Percentiles rank a stretch among this genome's conserved stretches.
Evolutionary conservation across 305 asterid species (phyloP).

Genomic region (Fraxinus angustifolia): DNA sequence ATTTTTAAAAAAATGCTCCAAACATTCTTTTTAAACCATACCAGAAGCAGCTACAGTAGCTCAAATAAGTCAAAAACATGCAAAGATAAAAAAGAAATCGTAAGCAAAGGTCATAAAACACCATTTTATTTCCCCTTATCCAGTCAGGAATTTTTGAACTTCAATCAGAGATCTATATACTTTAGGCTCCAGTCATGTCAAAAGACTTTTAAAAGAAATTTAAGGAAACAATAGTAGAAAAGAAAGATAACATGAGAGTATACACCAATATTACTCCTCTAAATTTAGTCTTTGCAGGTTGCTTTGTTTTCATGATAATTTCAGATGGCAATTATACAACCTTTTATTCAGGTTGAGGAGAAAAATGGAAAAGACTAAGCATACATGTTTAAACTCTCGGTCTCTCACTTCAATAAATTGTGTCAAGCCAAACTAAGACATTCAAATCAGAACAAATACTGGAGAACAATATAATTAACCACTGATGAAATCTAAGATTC

Average conservation of each 20-base stretch:
- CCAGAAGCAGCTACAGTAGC: background rate
- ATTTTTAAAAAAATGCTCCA: background rate
- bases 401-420: background rate
- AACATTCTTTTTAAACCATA: background rate
- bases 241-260: background rate
- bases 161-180: background rate
- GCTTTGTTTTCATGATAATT: background rate
- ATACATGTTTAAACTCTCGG: background rate
- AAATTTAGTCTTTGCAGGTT: background rate
- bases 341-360: background rate
- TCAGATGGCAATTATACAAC: background rate
- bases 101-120: background rate
- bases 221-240: background rate
- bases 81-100: background rate
- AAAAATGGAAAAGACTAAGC: background rate
- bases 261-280: background rate
- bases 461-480: background rate
- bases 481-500: constrained; percentile 5
- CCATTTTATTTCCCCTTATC: background rate
- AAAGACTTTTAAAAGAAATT: background rate
- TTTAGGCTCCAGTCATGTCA: background rate
- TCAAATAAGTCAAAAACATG: background rate
- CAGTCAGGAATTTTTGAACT: background rate
- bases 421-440: background rate
- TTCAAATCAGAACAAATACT: constrained; percentile 1